Evolutionary conservation across 352 stramenopile genomes (phyloP).

Genomic region (Pythium utonaiense): DNA sequence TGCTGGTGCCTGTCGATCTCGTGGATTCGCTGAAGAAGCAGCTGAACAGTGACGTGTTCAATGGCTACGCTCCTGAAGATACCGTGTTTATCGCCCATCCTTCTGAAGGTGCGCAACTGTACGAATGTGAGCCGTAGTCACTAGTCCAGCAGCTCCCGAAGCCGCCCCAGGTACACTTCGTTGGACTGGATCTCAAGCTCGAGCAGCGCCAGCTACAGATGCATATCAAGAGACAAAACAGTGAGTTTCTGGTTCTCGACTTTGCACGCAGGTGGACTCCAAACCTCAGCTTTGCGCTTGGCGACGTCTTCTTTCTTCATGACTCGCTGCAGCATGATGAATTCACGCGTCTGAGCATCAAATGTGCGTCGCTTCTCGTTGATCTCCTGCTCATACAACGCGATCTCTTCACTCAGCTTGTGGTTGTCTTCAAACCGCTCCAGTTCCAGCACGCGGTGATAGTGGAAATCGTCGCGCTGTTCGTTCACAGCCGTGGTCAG

Average conservation of each 20-base stretch:
- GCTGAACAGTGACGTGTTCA: slow-evolving; percentile 4
- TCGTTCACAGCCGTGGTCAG: not conserved
- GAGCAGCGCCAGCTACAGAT: slow-evolving; percentile 49
- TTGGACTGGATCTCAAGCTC: slow-evolving; percentile 71
- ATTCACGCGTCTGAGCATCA: slow-evolving; percentile 35
- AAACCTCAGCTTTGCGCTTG: slow-evolving; percentile 55
- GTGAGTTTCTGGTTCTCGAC: not conserved
- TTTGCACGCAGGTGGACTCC: not conserved
- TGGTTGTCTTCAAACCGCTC: slow-evolving; percentile 59
- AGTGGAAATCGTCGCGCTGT: slow-evolving; percentile 60
- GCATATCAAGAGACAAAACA: not conserved
- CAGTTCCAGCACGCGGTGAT: slow-evolving; percentile 49
- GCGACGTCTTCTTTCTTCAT: slow-evolving; percentile 48
- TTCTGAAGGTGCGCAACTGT: slow-evolving; percentile 16
- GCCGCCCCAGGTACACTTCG: slow-evolving; percentile 45
- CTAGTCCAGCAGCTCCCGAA: slow-evolving; percentile 20
- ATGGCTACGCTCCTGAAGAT: not conserved
- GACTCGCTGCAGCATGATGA: slow-evolving; percentile 38
- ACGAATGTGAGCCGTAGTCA: not conserved
- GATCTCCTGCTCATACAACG: slow-evolving; percentile 60
- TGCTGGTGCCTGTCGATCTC: slow-evolving; percentile 27
- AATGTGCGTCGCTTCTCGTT: slow-evolving; percentile 32
- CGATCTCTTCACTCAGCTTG: slow-evolving; percentile 52
- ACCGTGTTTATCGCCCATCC: slow-evolving; percentile 33
- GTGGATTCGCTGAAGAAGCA: slow-evolving; percentile 1